These are phyloP conservation scores for Trichoderma sp. DNA, from an alignment of 2,329 filamentous ascomycete genomes.

Conservation along the genomic window DNA sequence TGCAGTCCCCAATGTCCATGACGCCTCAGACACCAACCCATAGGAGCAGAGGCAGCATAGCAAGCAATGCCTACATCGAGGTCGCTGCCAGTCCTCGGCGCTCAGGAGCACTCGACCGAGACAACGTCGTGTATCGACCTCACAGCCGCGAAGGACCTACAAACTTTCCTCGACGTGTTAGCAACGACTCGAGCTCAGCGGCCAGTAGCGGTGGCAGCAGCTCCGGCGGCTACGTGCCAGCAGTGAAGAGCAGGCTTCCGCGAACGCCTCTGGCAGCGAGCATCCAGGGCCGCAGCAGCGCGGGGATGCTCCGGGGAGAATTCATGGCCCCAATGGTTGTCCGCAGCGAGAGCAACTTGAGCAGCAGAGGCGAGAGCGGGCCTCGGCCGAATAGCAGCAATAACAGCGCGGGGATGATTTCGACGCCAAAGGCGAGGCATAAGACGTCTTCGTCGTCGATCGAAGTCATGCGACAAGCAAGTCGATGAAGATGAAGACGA, in stretches of 20 bases:
- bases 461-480: conserved; percentile 20
- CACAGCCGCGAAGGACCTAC: conserved; percentile 46
- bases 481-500: not conserved
- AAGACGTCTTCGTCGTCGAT: conserved; percentile 15
- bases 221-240: conserved; percentile 10
- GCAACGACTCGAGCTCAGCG: conserved; percentile 40
- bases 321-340: conserved; percentile 36
- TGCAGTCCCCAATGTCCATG: conserved; percentile 51
- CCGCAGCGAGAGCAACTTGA: conserved; percentile 44
- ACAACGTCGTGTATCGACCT: conserved; percentile 45
- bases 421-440: conserved; percentile 19
- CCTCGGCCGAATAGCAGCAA: conserved; percentile 28
- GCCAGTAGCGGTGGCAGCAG: conserved; percentile 28
- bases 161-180: conserved; percentile 47
- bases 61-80: conserved; percentile 51
- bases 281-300: conserved; percentile 31
- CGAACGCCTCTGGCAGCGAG: conserved; percentile 41
- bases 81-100: conserved; percentile 53
- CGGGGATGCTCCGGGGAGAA: conserved; percentile 25
- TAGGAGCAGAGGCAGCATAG: conserved; percentile 40
- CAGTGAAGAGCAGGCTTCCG: conserved; percentile 44
- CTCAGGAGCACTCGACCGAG: conserved; percentile 45
- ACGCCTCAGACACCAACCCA: conserved; percentile 58
- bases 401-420: conserved; percentile 3
- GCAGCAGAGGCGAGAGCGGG: conserved; percentile 43